phyloP scores from a whole-genome alignment of 176 grass and related monocot species.

The Tuctoria greenei region DNA sequence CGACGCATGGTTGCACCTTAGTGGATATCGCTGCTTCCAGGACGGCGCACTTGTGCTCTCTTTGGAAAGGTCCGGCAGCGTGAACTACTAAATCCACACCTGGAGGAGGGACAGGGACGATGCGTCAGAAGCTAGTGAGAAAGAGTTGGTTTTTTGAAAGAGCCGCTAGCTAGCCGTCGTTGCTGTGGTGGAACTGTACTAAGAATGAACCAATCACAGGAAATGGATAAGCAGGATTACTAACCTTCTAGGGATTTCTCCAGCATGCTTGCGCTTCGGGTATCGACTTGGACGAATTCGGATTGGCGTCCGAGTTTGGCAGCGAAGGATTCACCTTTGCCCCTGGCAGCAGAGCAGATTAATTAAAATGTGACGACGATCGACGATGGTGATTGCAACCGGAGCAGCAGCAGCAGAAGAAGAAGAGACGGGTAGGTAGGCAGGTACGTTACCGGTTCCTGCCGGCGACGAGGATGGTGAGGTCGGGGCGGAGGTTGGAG shows the following conservation, averaged over 20 bases:
- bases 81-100: constrained; percentile 86
- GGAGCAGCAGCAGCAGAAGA: neutral
- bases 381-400: neutral
- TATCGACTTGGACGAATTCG: constrained; percentile 69
- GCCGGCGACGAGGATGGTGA: constrained; percentile 62
- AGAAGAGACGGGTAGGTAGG: no score
- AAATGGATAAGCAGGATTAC: neutral
- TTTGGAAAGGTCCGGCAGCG: constrained; percentile 86
- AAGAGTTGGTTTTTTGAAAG: neutral
- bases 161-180: neutral
- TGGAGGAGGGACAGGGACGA: constrained; percentile 7
- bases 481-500: constrained; percentile 64
- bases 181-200: neutral
- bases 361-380: neutral
- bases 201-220: neutral
- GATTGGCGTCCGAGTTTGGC: constrained; percentile 62
- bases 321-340: constrained; percentile 62
- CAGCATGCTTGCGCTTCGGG: constrained; percentile 52
- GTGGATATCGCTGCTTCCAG: constrained; percentile 81
- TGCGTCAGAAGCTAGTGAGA: neutral
- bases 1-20: constrained; percentile 55
- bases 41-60: constrained; percentile 59
- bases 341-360: constrained; percentile 42
- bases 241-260: constrained; percentile 59
- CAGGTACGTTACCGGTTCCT: constrained; percentile 50